Evolutionary conservation across 495 filamentous ascomycete genomes (phyloP).

Genomic region (Corynascus novoguineensis): DNA sequence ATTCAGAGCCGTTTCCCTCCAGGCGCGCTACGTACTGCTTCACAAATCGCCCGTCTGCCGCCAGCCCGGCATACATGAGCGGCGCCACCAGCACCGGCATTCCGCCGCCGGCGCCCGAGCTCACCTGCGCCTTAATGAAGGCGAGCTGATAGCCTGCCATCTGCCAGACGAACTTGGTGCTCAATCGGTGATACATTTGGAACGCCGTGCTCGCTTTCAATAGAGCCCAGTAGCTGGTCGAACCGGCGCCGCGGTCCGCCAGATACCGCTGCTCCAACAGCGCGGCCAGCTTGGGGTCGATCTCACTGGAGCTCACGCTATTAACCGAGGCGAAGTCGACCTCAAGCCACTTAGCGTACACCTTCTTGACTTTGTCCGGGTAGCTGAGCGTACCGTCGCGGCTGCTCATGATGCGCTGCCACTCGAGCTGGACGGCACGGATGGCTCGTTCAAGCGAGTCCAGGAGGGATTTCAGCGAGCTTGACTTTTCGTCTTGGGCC

Average conservation of each 20-base stretch:
- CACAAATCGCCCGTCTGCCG: conserved; percentile 35
- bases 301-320: conserved; percentile 17
- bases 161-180: conserved; percentile 50
- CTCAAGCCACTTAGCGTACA: conserved; percentile 40
- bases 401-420: conserved; percentile 21
- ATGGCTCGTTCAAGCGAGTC: conserved; percentile 35
- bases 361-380: conserved; percentile 38
- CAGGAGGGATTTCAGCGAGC: conserved; percentile 27
- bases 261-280: conserved; percentile 43
- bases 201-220: conserved; percentile 62
- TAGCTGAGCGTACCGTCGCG: conserved; percentile 21
- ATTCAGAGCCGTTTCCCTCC: conserved; percentile 25
- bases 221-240: conserved; percentile 46
- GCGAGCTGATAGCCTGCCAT: conserved; percentile 61
- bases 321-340: conserved; percentile 33
- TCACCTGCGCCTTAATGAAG: conserved; percentile 52
- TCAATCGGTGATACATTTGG: conserved; percentile 34
- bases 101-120: conserved; percentile 4
- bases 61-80: conserved; percentile 43
- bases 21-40: conserved; percentile 27
- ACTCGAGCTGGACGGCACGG: conserved; percentile 26
- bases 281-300: conserved; percentile 27
- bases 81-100: conserved; percentile 30
- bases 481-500: conserved; percentile 22
- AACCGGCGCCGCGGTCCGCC: conserved; percentile 27